Conservation (phyloP, 2,329 filamentous ascomycete species). For the Aschersonia sp. region DNA sequence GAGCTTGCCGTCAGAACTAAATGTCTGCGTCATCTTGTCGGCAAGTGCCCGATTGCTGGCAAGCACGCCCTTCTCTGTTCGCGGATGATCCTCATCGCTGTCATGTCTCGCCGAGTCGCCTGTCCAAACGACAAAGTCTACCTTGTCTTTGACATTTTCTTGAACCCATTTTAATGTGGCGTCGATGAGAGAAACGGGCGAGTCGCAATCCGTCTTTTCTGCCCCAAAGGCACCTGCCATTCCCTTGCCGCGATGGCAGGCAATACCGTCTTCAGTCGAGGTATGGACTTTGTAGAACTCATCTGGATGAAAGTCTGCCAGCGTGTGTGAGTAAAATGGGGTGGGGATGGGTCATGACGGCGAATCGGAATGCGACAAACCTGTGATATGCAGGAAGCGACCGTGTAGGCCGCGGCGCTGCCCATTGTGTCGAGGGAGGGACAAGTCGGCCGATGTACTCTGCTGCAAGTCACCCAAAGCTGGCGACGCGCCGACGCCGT, state of each 20-base stretch:
- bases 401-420: constrained; percentile 43
- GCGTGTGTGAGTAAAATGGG: constrained; percentile 1
- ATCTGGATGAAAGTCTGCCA: constrained; percentile 79
- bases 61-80: constrained; percentile 62
- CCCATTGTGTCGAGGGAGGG: constrained; percentile 3
- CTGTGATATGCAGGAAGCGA: constrained; percentile 78
- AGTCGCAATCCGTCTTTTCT: constrained; percentile 79
- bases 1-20: constrained; percentile 44
- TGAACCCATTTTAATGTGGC: constrained; percentile 84
- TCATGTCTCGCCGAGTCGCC: constrained; percentile 85
- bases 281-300: constrained; percentile 70
- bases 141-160: constrained; percentile 57
- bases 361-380: constrained; percentile 29
- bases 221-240: constrained; percentile 70
- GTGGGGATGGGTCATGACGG: background rate
- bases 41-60: constrained; percentile 63
- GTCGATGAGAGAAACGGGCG: constrained; percentile 66
- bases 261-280: constrained; percentile 50
- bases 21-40: constrained; percentile 61
- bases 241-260: constrained; percentile 70
- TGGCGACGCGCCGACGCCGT: constrained; percentile 10
- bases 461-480: constrained; percentile 8
- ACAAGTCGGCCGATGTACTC: background rate
- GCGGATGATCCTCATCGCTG: constrained; percentile 68
- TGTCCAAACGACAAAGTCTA: constrained; percentile 91